Evolutionary conservation across 441 rosid genomes (phyloP).

Genomic region (Erodium chrysanthum): DNA sequence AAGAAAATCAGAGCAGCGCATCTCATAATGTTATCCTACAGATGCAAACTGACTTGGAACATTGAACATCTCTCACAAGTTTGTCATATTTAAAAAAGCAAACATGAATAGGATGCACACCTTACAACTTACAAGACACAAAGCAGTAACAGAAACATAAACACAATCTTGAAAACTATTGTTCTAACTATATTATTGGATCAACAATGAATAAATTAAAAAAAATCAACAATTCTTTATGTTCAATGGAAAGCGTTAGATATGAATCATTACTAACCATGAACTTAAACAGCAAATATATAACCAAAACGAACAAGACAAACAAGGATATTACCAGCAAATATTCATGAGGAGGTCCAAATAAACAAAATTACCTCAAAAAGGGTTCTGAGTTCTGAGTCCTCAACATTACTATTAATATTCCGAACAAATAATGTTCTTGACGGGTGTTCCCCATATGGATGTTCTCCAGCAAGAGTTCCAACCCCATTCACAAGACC

Average conservation of each 20-base stretch:
- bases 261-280: neutral
- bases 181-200: neutral
- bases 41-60: no score
- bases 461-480: slow-evolving; percentile 52
- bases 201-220: neutral
- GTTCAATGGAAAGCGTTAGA: neutral
- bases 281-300: neutral
- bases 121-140: no score
- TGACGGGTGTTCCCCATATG: slow-evolving; percentile 85
- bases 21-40: no score
- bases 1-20: no score
- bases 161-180: no score
- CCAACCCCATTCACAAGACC: slow-evolving; percentile 48
- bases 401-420: slow-evolving; percentile 78
- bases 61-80: no score
- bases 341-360: no score
- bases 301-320: no score
- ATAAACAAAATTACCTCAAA: slow-evolving; percentile 69
- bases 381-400: slow-evolving; percentile 60
- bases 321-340: no score
- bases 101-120: no score
- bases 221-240: neutral
- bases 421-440: slow-evolving; percentile 79
- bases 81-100: no score
- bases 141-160: no score